phyloP scores from a whole-genome alignment of 192 early-diverging fungal species.

The Coemansia sp. region DNA sequence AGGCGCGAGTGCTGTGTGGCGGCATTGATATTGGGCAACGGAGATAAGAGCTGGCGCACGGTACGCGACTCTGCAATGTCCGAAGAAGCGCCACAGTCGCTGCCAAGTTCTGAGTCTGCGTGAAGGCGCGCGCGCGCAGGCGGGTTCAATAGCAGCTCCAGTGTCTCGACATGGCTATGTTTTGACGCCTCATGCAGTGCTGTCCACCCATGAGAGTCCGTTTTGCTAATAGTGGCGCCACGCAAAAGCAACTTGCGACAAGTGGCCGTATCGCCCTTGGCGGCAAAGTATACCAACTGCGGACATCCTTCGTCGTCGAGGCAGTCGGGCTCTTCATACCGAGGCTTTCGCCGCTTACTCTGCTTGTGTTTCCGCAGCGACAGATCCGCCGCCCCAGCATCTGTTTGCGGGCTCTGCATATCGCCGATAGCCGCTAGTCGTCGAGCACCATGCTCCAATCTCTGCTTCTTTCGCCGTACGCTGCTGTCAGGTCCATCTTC shows the following conservation, averaged over 20 bases:
- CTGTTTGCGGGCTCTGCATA: not conserved
- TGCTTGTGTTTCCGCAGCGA: conserved; percentile 18
- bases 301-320: conserved; percentile 33
- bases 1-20: conserved; percentile 22
- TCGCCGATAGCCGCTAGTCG: not conserved
- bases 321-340: conserved; percentile 39
- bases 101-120: not conserved
- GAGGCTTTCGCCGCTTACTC: conserved; percentile 32
- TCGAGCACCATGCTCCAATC: not conserved
- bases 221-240: conserved; percentile 32
- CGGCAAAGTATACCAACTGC: conserved; percentile 50
- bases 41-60: conserved; percentile 36
- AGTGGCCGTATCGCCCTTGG: conserved; percentile 31
- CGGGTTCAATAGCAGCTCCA: conserved; percentile 39
- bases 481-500: conserved; percentile 13
- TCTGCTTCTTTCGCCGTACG: conserved; percentile 10
- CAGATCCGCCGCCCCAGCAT: not conserved
- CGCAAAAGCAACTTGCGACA: conserved; percentile 47
- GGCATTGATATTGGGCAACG: conserved; percentile 43
- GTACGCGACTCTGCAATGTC: conserved; percentile 22
- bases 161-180: conserved; percentile 26
- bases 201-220: conserved; percentile 43
- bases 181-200: conserved; percentile 47
- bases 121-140: conserved; percentile 22
- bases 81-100: conserved; percentile 10